Conservation (phyloP, 2,329 filamentous ascomycete species). For the Phyllosticta citribraziliensis region DNA sequence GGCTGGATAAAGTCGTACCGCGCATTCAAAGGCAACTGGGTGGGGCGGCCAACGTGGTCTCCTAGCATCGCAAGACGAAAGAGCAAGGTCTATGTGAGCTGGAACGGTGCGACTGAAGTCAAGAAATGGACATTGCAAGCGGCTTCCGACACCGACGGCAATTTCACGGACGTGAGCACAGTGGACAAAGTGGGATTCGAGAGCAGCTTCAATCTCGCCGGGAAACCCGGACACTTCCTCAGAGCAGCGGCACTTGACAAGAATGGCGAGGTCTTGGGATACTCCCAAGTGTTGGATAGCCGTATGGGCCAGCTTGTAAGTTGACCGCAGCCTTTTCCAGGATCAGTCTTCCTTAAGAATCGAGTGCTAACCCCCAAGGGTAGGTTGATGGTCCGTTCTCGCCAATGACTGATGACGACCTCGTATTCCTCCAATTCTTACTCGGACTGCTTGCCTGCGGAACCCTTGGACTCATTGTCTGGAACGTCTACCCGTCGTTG, state of each 20-base stretch:
- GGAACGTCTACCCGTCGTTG: background rate
- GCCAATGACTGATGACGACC: background rate
- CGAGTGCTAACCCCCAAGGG: background rate
- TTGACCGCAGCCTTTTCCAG: background rate
- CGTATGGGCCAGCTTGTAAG: slow-evolving; percentile 2
- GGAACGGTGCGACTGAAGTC: slow-evolving; percentile 23
- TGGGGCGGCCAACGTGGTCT: slow-evolving; percentile 14
- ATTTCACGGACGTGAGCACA: slow-evolving; percentile 38
- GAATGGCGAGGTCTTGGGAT: background rate
- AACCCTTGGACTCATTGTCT: background rate
- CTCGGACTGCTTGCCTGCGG: background rate
- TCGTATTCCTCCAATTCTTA: background rate
- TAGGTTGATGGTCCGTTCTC: background rate
- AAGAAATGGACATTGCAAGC: slow-evolving; percentile 20
- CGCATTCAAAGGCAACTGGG: slow-evolving; percentile 21
- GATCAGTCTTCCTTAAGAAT: background rate
- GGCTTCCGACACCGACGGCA: slow-evolving; percentile 16
- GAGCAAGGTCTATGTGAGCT: slow-evolving; percentile 15
- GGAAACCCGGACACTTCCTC: background rate
- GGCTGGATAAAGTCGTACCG: slow-evolving; percentile 21
- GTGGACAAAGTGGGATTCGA: slow-evolving; percentile 6
- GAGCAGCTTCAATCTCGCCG: background rate
- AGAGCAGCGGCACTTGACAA: slow-evolving; percentile 1
- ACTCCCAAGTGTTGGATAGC: background rate
- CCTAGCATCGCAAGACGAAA: slow-evolving; percentile 13